A percentile compares a stretch with the other conserved stretches of the same genome.
Evolutionary conservation across 441 rosid genomes (phyloP).

Genomic region (Pelargonium cotyledonis): DNA sequence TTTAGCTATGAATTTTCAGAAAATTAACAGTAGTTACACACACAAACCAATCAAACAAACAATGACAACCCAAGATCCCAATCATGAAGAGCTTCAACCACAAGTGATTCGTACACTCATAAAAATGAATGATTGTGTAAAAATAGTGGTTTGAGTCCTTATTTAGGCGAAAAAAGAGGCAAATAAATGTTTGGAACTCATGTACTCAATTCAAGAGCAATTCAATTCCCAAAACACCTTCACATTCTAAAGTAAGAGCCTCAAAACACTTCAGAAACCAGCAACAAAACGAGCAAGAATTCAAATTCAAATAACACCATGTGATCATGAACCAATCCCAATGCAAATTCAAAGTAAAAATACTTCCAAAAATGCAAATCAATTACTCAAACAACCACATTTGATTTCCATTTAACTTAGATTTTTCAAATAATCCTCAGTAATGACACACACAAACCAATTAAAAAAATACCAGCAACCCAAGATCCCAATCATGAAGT

Average conservation of each 20-base stretch:
- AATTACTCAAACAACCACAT: not conserved
- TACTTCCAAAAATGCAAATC: not conserved
- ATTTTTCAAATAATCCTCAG: not conserved
- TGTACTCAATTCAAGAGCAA: not conserved
- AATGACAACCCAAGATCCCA: not conserved
- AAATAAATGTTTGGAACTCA: too few relatives aligned
- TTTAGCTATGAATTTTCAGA: not conserved
- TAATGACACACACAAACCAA: not conserved
- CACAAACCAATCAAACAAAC: not conserved
- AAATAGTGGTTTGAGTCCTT: too few relatives aligned
- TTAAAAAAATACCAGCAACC: not conserved
- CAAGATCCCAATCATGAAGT: not conserved
- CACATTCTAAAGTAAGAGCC: not conserved
- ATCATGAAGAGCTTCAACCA: not conserved
- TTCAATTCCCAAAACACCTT: not conserved
- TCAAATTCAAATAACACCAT: not conserved
- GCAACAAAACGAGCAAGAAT: not conserved
- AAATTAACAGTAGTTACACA: not conserved
- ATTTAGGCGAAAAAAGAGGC: too few relatives aligned
- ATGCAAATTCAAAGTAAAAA: not conserved
- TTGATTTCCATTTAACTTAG: not conserved
- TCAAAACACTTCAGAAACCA: not conserved
- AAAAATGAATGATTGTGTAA: too few relatives aligned
- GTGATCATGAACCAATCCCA: not conserved
- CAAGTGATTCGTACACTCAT: not conserved